Base-by-base conservation (phyloP, 768 basidiomycete genomes). In the Lactarius tabidus region DNA sequence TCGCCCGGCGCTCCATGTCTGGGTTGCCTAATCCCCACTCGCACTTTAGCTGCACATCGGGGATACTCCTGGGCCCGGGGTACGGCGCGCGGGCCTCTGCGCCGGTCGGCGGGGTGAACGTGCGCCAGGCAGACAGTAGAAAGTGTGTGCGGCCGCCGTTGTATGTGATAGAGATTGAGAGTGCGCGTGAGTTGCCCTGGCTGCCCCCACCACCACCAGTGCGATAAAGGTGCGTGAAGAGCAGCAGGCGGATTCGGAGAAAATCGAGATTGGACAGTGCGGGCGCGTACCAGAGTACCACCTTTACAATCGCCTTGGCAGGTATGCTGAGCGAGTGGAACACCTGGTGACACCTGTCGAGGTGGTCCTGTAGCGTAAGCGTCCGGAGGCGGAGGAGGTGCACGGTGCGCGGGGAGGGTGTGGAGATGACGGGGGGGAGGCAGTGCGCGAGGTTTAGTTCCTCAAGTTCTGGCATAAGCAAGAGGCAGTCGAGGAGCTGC, bases 331-430 rank as follows among this genome's bases (percentile, higher is more conserved):
- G 56, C 14, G 60, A 45, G 31, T 66, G 39, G 23, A 66, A 20
- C 7, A 56, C 39, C 31, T 58, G 60, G 14, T 60, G 65, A 45
- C 60, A 66, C 43, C 56, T 66, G 39, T 66, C 65, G 26, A 62
- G 51, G n/a, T 39, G 56, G 26, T 66, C 56, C 17, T 54, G 53
- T 6, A 66, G 35, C 28, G 15, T 43, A 23, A 26, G 38, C 6
- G 26, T n/a, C n/a, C 57, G 48, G 39, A 66, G 60, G 26, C 20
- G 38, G 5, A 29, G 38, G 6, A 66, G 56, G 56, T 17, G 5
- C 31, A 58, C 60, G 20, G 65, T 45, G 2, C 60, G 55, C 20
- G 48, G 26, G 1, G 65, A 57, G 17, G 28, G 62, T 15, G 51
- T 28, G 2, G 48, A 10, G 7, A 56, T 33, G 56, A 58, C n/a